These are phyloP conservation scores for Bruguiera hainesii DNA, from an alignment of 441 rosid species.

Conservation along the genomic window DNA sequence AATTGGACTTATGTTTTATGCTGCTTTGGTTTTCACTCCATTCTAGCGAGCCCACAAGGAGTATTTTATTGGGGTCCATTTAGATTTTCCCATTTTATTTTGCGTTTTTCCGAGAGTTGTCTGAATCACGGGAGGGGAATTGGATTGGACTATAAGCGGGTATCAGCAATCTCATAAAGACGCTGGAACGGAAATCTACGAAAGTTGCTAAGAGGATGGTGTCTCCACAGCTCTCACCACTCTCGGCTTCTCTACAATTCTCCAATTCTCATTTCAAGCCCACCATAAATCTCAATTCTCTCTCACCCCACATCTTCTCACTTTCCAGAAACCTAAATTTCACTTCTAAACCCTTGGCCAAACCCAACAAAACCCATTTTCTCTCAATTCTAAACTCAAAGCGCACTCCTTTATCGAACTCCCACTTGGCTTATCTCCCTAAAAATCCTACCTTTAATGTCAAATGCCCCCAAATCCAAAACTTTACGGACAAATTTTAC, in stretches of 20 bases:
- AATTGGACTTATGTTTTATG: no score
- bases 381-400: slow-evolving; percentile 2
- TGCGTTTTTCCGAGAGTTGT: no score
- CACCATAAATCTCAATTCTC: slow-evolving; percentile 1
- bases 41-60: no score
- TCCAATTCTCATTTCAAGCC: slow-evolving; percentile 24
- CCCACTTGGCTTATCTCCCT: slow-evolving; percentile 18
- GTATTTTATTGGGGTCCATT: no score
- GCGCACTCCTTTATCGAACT: slow-evolving; percentile 2
- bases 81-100: no score
- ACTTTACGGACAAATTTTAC: slow-evolving; percentile 15
- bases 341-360: neutral
- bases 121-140: no score
- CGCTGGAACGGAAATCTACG: neutral
- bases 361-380: no score
- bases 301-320: neutral
- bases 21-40: no score
- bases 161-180: neutral
- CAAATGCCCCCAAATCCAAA: slow-evolving; percentile 14
- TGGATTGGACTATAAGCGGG: no score
- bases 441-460: slow-evolving; percentile 9
- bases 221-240: slow-evolving; percentile 35
- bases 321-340: slow-evolving; percentile 23
- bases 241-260: slow-evolving; percentile 29
- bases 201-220: slow-evolving; percentile 27